Evolutionary conservation across 768 basidiomycete species (phyloP), one percentile per base, ranked within the genome.

Genomic region (Boletus barrowsii): DNA sequence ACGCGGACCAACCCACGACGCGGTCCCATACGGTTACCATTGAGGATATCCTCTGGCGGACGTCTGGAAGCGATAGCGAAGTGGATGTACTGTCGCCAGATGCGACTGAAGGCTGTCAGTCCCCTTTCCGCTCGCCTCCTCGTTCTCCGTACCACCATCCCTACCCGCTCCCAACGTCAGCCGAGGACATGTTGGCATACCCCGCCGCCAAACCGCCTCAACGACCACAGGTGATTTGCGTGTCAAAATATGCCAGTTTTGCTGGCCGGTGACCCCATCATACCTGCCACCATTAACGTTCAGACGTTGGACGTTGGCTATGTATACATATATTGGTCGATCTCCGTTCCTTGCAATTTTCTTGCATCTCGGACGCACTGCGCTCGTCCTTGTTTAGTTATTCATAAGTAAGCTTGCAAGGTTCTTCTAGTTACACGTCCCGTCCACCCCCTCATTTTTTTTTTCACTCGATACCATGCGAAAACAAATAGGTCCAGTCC

Each of bases 91-190:
- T 51, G 53, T 63, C 60, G 22, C 56, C 65, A 2, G 67, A 66
- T 22, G 54, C 54, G 17, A 58, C 59, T 4, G 66, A 69, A 24
- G 56, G 59, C 32, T 56, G 50, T 39, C 33, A 53, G 10, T 61
- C 52, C 11, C 54, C 49, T 30, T 41, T 59, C 43, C 60, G 53
- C 10, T 49, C 57, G 1, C 61, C 60, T 18, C 56, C 67, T 4
- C 49, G 47, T 10, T 33, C 59, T 6, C 39, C 58, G 9, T 33
- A 55, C n/a, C 49, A 45, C 14, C 37, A 15, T 50, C 68, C 78
- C 24, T 72, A 80, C 58, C 83, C 83, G 10, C 73, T 86, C 15
- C 84, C 84, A 11, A 81, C 79, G 61, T 80, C 83, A 10, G 68
- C 79, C n/a, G 72, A 75, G 40, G 71, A 79, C 42, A 85, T 84